Evolutionary conservation across 345 rosid genomes (phyloP), one percentile per base, ranked within the genome.

Genomic region (Pugionium cornutum): DNA sequence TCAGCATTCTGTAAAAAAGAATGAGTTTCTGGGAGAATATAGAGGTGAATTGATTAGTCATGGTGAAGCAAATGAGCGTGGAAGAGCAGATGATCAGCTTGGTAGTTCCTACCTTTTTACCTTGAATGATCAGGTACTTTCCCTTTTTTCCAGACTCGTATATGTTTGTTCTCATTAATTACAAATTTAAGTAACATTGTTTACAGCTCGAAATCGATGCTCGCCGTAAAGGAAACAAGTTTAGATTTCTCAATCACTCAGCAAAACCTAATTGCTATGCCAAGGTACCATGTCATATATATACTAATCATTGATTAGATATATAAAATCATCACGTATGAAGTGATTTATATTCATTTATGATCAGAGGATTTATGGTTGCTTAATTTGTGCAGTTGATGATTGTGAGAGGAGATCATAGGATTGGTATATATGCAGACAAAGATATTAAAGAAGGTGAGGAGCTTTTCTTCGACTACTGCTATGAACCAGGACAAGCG

Each of bases 1-100:
- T 74, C 80, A 92, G 98, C 74, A 88, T 63, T 50, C 97, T 4
- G 80, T 92, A 55, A 84, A 71, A 71, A 92, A 83, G 44, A 82
- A 92, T 69, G 96, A 92, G 64, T 89, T 77, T 78, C 83, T 92
- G 37, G 98, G 98, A 77, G 98, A 92, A 69, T 92, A 89, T 68
- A 92, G 97, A 28, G 98, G 98, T 4, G 98, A 92, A 69, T 66
- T 92, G 78, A 80, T 92, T 58, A 79, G 84, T 72, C 89, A 84
- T 31, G 79, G 75, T 4, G 98, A 92, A 79, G 96, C 91, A 42
- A 83, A 88, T 62, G 87, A 92, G 71, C 96, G 98, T 47, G 94
- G 96, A 43, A 86, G 80, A 74, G 78, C 79, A 35, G 81, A 89
- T 55, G 89, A 79, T 48, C 83, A 86, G 52, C 83, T 82, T 42